Conservation (phyloP, 2,329 filamentous ascomycete species). For the Bimuria novae-zelandiae region DNA sequence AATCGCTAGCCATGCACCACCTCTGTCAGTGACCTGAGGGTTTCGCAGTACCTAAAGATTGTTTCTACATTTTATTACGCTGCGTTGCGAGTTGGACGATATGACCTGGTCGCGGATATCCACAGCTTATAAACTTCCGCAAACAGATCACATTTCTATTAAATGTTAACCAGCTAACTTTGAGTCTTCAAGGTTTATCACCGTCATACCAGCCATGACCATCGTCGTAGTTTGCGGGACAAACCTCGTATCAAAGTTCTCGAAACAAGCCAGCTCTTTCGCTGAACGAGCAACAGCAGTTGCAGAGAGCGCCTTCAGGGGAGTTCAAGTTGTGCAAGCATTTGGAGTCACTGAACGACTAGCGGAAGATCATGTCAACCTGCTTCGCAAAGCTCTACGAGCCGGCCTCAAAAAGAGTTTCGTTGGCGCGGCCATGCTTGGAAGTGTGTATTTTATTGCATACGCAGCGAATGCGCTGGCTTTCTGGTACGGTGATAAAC, state of each 20-base stretch:
- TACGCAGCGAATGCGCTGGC: slow-evolving; percentile 53
- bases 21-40: too few relatives aligned
- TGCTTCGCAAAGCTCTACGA: slow-evolving; percentile 41
- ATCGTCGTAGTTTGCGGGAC: slow-evolving; percentile 51
- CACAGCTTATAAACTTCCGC: too few relatives aligned
- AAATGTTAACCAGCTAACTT: not conserved
- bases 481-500: slow-evolving; percentile 50
- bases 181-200: slow-evolving; percentile 35
- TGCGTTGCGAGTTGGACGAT: too few relatives aligned
- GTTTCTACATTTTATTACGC: not conserved
- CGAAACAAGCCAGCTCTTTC: slow-evolving; percentile 44
- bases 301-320: slow-evolving; percentile 52
- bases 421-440: slow-evolving; percentile 49
- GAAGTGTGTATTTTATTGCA: slow-evolving; percentile 51
- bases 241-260: slow-evolving; percentile 46
- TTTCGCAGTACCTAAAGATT: too few relatives aligned
- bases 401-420: slow-evolving; percentile 49
- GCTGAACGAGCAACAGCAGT: slow-evolving; percentile 51
- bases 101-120: too few relatives aligned
- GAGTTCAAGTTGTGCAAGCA: slow-evolving; percentile 55
- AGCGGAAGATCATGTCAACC: slow-evolving; percentile 43
- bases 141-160: too few relatives aligned
- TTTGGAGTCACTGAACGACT: slow-evolving; percentile 51
- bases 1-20: too few relatives aligned
- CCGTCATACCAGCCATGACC: slow-evolving; percentile 56